Evolutionary conservation across 768 basidiomycete genomes (phyloP), one percentile per base, ranked within the genome.

Genomic region (Cystoderma amianthinum): DNA sequence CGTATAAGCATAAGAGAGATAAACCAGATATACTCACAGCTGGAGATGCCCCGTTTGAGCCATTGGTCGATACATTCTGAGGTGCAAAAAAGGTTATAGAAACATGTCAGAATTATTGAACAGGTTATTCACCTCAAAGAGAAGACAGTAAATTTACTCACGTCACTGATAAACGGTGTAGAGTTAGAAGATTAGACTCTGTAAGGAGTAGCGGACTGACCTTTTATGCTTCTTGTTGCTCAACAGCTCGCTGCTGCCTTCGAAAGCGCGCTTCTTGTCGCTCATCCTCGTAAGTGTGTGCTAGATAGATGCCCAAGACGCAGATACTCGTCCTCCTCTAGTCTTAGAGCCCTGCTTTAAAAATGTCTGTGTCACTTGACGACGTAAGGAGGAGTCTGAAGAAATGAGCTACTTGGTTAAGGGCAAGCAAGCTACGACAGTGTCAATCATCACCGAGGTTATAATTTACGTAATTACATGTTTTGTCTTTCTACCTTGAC

Each of bases 61-160:
- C 51, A 24, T 67, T 77, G 66, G 77, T 72, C 48, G 69, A 54
- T 6, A 64, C 40, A 24, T 66, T 80, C 81, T 84, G 68, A 55
- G 55, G 55, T 60, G 59, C 9, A 59, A 67, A 67, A 65, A 56
- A 51, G 74, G 80, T 85, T 81, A 82, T 83, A 85, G 80, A 72
- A 62, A 61, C 60, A 65, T 61, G 77, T 82, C 59, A 79, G 78
- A 76, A 64, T 64, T 69, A 65, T 62, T 59, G 65, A 56, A 61
- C 58, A 59, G 61, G 54, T 52, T 63, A 87, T 85, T 87, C 82
- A 88, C 85, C 85, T 88, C 86, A 53, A 59, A 60, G 57, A 43
- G 56, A 24, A 40, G 45, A 28, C 42, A 34, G 45, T 46, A 53
- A 41, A 39, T 45, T 47, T 57, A 83, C 85, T 87, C 77, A 87